phyloP scores from a whole-genome alignment of 495 filamentous ascomycete genomes.

The Hyaloscypha bicolor region DNA sequence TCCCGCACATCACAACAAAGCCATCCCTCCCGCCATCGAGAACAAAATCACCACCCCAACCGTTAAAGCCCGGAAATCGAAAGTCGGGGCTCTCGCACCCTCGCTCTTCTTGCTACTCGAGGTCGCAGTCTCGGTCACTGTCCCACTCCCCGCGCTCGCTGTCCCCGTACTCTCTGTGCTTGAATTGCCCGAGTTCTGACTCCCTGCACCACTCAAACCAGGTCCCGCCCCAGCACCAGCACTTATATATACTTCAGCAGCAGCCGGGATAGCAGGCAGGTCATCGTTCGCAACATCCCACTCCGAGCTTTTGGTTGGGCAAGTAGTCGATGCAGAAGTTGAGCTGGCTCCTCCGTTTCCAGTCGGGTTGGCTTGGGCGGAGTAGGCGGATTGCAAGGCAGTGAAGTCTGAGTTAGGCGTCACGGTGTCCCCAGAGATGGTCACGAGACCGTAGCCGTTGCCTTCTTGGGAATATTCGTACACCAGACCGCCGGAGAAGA shows the following conservation, averaged over 20 bases:
- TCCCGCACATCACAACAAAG: conserved; percentile 12
- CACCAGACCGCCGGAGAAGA: conserved; percentile 93
- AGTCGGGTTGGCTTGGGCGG: conserved; percentile 60
- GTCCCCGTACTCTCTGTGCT: conserved; percentile 52
- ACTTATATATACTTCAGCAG: conserved; percentile 64
- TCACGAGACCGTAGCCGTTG: conserved; percentile 77
- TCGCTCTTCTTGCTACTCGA: conserved; percentile 19
- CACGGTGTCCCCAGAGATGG: conserved; percentile 48
- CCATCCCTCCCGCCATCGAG: conserved; percentile 20
- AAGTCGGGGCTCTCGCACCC: neutral
- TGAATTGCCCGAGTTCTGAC: conserved; percentile 63
- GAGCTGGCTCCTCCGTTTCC: conserved; percentile 78
- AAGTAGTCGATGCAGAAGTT: conserved; percentile 62
- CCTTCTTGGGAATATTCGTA: conserved; percentile 89
- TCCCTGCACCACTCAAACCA: conserved; percentile 72
- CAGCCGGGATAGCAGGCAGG: conserved; percentile 76
- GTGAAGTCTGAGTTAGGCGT: conserved; percentile 62
- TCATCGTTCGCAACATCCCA: conserved; percentile 72
- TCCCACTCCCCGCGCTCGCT: conserved; percentile 63
- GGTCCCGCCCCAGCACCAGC: conserved; percentile 71
- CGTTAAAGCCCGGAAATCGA: conserved; percentile 8
- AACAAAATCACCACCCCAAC: conserved; percentile 5
- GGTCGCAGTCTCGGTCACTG: conserved; percentile 38
- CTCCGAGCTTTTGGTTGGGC: conserved; percentile 65
- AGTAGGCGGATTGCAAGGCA: conserved; percentile 65